Evolutionary conservation across 805 yeast species (phyloP), one percentile per base, ranked within the genome.

Genomic region (Sugiyamaella americana): DNA sequence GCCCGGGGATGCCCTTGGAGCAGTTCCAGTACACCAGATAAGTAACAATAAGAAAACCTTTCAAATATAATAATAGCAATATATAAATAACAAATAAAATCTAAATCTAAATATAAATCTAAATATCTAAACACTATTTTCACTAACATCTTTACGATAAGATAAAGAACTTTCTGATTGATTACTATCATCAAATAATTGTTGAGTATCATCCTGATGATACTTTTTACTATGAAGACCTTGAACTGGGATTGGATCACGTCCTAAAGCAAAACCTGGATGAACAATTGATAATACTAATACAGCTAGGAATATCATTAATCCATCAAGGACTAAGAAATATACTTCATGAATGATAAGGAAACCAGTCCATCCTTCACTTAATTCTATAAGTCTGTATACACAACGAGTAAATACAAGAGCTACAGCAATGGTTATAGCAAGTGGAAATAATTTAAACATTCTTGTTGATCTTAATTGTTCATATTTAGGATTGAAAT

Each of bases 301-400:
- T 36, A 64, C 59, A 0, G 82, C 76, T 3, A 80, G 39, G 0
- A 75, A 59, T 64, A 82, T 72, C 83, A 82, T 77, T 44, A 82
- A 57, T 2, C 79, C 80, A 54, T 83, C 89, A 17, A 82, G 63
- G 16, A 74, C 69, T 59, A 82, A 67, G 55, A 82, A 76, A 55
- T 74, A 80, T 40, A 69, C 62, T 59, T 83, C 87, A 45, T 75
- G 77, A 2, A 71, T 68, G 41, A 84, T 82, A 55, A 87, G 66
- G 47, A 63, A 69, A 1, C 95, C 91, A 4, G 58, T 49, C 83
- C 89, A 85, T 11, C 89, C 91, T 58, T 80, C 78, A 2, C 79
- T 63, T 48, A 87, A 69, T 63, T 87, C 96, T 34, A 76, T 72
- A 24, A 86, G 73, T 61, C 96, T 75, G 64, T 85, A 87, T 34